Base-by-base conservation (phyloP, 495 filamentous ascomycete genomes). In the Baudoinia panamericana region DNA sequence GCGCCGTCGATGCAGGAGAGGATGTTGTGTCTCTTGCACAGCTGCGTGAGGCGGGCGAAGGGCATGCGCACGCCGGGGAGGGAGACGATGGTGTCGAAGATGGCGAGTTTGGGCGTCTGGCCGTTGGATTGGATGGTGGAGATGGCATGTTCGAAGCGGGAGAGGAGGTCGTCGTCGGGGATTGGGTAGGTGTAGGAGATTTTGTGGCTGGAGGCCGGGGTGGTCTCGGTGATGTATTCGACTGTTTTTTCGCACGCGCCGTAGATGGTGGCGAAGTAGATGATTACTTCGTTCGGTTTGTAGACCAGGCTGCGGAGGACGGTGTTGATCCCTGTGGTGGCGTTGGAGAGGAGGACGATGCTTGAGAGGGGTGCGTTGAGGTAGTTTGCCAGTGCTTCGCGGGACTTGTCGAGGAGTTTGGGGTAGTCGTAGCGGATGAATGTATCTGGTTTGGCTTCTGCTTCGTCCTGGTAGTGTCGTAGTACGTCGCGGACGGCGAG, bases 71-170 rank as follows among this genome's bases (percentile, higher is more conserved):
- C 58, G 2, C 85, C 86, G 0, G 87, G 87, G 28, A 78, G 57
- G 18, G 75, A 81, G 17, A 76, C 69, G 17, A 94, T 73, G 0
- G 76, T 74, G 48, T 95, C 87, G 40, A 88, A 84, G n/a, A 95
- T 55, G 0, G 80, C 80, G 1, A 86, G 41, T 1, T 63, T 61
- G 0, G 70, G 63, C 2, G 17, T 45, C 15, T 41, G 36, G 16
- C 60, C 56, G 11, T 35, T 16, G 5, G 12, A 26, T 24, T 54
- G 22, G 22, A 36, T 17, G 10, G 40, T 12, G 10, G 7, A 2
- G 46, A 44, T 40, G 23, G 40, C 41, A 21, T 36, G n/a, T 13
- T 39, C 18, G 35, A 44, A 49, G 27, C 3, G 21, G 58, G 48
- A 1, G 57, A 33, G 25, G 3, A 90, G 47, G 17, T 67, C 73